Evolutionary conservation across 345 rosid species (phyloP).

Genomic region (Isatis tinctoria): DNA sequence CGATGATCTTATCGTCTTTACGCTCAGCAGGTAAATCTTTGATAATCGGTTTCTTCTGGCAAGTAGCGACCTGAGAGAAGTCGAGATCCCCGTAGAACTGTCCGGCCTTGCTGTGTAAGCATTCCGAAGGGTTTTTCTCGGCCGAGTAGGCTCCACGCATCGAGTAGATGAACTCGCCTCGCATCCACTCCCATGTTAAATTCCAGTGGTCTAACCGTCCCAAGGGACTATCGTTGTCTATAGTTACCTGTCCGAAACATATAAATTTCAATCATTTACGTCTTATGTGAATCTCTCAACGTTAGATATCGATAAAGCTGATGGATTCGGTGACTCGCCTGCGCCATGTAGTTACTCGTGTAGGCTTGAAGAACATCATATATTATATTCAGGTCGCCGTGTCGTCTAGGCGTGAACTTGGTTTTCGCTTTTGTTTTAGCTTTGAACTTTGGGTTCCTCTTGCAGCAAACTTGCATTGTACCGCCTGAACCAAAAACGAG

Average conservation of each 20-base stretch:
- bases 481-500: conserved; percentile 39
- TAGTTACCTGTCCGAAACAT: conserved; percentile 46
- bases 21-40: conserved; percentile 58
- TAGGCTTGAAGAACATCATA: conserved; percentile 75
- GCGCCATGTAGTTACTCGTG: conserved; percentile 65
- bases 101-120: conserved; percentile 66
- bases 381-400: conserved; percentile 57
- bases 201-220: conserved; percentile 94
- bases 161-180: conserved; percentile 72
- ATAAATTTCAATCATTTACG: background rate
- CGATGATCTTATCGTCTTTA: conserved; percentile 50
- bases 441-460: conserved; percentile 58
- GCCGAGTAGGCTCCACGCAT: conserved; percentile 81
- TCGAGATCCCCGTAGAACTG: conserved; percentile 55
- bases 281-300: background rate
- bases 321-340: conserved; percentile 17
- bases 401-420: conserved; percentile 43
- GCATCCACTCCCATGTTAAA: conserved; percentile 93
- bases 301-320: background rate
- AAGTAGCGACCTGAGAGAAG: conserved; percentile 64
- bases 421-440: conserved; percentile 33
- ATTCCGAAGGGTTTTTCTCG: conserved; percentile 34
- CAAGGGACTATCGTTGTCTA: conserved; percentile 62
- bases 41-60: conserved; percentile 60
- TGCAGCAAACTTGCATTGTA: conserved; percentile 68